A percentile compares a stretch with the other conserved stretches of the same genome.
These are phyloP conservation scores for Blastocystis sp. DNA, from an alignment of 352 stramenopile genomes.

Conservation along the genomic window DNA sequence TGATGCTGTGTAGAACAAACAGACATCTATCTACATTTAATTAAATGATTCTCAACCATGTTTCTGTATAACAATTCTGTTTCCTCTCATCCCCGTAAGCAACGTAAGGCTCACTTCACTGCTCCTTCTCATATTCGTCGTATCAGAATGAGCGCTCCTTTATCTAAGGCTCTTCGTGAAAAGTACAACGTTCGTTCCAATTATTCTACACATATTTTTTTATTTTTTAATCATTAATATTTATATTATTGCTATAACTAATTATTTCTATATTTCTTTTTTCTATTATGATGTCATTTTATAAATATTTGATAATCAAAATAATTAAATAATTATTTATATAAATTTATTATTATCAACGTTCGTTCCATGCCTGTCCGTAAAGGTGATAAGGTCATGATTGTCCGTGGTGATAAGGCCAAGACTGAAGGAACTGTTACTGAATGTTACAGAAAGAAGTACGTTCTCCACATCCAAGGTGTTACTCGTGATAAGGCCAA, in stretches of 20 bases:
- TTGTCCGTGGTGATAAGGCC: slow-evolving; percentile 90
- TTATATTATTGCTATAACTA: slow-evolving; percentile 22
- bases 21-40: too few relatives aligned
- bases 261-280: slow-evolving; percentile 38
- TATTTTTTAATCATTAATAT: slow-evolving; percentile 1
- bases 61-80: slow-evolving; percentile 43
- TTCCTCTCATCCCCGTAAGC: slow-evolving; percentile 77
- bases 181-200: slow-evolving; percentile 86
- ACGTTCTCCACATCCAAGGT: slow-evolving; percentile 94
- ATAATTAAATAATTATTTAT: slow-evolving; percentile 38
- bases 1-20: too few relatives aligned
- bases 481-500: slow-evolving; percentile 94
- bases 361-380: slow-evolving; percentile 89
- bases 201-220: background rate
- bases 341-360: slow-evolving; percentile 48
- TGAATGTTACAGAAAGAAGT: slow-evolving; percentile 94
- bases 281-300: slow-evolving; percentile 30
- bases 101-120: slow-evolving; percentile 94
- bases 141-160: slow-evolving; percentile 83
- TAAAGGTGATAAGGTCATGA: slow-evolving; percentile 94
- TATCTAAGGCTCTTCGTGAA: slow-evolving; percentile 95
- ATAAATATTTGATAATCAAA: slow-evolving; percentile 39
- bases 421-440: slow-evolving; percentile 87
- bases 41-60: too few relatives aligned
- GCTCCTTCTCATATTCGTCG: slow-evolving; percentile 78